A percentile compares a stretch with the other conserved stretches of the same genome.
Conservation (phyloP, 495 filamentous ascomycete genomes). For the Penicillium bialowiezense region DNA sequence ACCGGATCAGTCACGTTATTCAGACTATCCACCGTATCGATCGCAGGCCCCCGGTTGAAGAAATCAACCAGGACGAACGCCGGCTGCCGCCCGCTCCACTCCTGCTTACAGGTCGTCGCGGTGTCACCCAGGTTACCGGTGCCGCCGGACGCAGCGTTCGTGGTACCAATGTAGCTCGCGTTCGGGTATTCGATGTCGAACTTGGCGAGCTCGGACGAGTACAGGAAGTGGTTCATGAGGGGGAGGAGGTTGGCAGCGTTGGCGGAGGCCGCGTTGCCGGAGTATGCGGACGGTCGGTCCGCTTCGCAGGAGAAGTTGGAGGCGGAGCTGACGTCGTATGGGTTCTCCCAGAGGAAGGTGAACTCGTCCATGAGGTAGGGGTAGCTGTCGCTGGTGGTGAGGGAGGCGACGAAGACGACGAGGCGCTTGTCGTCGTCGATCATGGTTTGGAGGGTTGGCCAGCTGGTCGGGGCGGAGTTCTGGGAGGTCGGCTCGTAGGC, state of each 20-base stretch:
- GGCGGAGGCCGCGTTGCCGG: constrained; percentile 41
- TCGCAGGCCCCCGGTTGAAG: constrained; percentile 60
- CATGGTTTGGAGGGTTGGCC: constrained; percentile 69
- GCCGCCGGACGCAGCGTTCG: constrained; percentile 53
- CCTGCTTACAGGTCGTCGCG: constrained; percentile 49
- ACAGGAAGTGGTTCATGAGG: constrained; percentile 72
- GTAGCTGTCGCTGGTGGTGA: constrained; percentile 43
- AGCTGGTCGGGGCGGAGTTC: constrained; percentile 43
- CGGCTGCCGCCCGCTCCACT: constrained; percentile 55
- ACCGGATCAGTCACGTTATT: constrained; percentile 56
- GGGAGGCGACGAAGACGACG: constrained; percentile 60
- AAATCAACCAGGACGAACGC: constrained; percentile 74
- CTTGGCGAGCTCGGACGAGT: constrained; percentile 39
- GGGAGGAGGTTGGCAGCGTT: constrained; percentile 49
- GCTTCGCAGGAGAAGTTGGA: constrained; percentile 65
- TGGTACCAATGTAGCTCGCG: constrained; percentile 52
- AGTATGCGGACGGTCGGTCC: constrained; percentile 53
- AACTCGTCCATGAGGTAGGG: constrained; percentile 75
- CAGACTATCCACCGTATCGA: constrained; percentile 59
- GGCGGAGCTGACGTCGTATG: constrained; percentile 62
- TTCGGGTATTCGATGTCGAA: constrained; percentile 60
- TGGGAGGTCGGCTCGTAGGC: constrained; percentile 54
- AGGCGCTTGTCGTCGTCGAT: constrained; percentile 63
- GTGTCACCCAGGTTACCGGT: constrained; percentile 61
- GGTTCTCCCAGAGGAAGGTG: constrained; percentile 72